Base-by-base conservation (phyloP, 1,139 yeast genomes). In the Kluyveromyces marxianus region DNA sequence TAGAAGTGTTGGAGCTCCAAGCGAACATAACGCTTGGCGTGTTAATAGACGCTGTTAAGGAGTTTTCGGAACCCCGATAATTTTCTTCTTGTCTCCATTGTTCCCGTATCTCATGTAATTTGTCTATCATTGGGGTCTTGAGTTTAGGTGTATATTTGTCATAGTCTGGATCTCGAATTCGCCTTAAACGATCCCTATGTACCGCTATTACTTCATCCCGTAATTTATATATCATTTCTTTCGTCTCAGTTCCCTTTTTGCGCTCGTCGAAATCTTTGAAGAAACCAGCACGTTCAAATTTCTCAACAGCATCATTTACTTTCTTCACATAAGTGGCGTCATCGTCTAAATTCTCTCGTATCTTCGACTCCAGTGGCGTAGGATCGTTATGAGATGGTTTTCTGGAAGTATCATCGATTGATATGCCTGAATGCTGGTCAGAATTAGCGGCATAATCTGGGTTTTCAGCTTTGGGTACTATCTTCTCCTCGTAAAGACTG, bases 101-200 rank as follows among this genome's bases (percentile, higher is more conserved):
- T 32, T 32, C 34, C n/a, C 39, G 24, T 46, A 33, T 60, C 58
- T 63, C 65, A 60, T 7, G 58, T 50, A 47, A 60, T 59, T 10
- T 51, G 45, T 4, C 57, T 55, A 4, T 62, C 34, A 32, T 32
- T 5, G 34, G 34, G n/a, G 34, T 32, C 14, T 32, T 5, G 8
- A 6, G n/a, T 10, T n/a, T n/a, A 6, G 8, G 5, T 10, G 34
- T 10, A n/a, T 21, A 32, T 10, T 5, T 10, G 14, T 32, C 34
- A 10, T 32, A 32, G 14, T 32, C 14, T 32, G 34, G 34, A 10
- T 32, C 34, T 32, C 34, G 8, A 10, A 32, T 32, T 5, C 34
- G 34, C 14, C 8, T 10, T n/a, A 32, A 4, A 4, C n/a, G 8
- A 21, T 32, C 34, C n/a, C 14, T 32, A 32, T 32, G 34, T 32